Base-by-base conservation (phyloP, 768 basidiomycete species). In the Podaxis rugospora region DNA sequence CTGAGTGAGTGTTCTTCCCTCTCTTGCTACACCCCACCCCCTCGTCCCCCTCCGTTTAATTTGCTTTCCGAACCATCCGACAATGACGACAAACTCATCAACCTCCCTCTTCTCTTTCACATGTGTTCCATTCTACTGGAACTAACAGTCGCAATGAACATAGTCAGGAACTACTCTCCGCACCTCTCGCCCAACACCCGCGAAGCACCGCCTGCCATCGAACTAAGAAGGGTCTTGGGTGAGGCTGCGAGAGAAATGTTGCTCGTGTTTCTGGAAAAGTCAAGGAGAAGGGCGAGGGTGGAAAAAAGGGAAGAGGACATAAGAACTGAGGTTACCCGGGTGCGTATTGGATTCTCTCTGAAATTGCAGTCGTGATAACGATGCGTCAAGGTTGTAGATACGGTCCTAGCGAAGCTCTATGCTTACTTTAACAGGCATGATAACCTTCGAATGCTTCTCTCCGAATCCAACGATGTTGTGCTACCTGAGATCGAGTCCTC, bases 141-240 rank as follows among this genome's bases (percentile, higher is more conserved):
- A 86, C 88, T 90, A 71, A 84, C 78, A 95, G 94, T 95, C 83
- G 83, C 83, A 74, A 83, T 80, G 68, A 92, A 93, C 82, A 78
- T 95, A 90, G 91, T 93, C 80, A 83, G 84, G 80, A 94, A 95
- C 70, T 95, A 95, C 72, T 91, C 90, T 47, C 93, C 94, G 14
- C 89, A 95, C 75, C 82, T 96, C 66, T 73, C 84, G 25, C 90
- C 86, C 18, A 79, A 85, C 67, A 86, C 88, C 2, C 82, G 80
- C 27, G 76, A 80, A 21, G 87, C 92, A 5, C 86, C 88, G 13
- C 81, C 89, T 2, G 86, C 92, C 2, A 80, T 82, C 18, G 89
- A 89, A 67, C 78, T 95, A 59, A 77, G 83, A 51, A 81, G 79
- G 59, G 82, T 88, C 44, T 74, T 96, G 50, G 75, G 78, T 28